These are phyloP conservation scores for Cladosporium sp. DNA, from an alignment of 2,329 filamentous ascomycete genomes.

Conservation along the genomic window DNA sequence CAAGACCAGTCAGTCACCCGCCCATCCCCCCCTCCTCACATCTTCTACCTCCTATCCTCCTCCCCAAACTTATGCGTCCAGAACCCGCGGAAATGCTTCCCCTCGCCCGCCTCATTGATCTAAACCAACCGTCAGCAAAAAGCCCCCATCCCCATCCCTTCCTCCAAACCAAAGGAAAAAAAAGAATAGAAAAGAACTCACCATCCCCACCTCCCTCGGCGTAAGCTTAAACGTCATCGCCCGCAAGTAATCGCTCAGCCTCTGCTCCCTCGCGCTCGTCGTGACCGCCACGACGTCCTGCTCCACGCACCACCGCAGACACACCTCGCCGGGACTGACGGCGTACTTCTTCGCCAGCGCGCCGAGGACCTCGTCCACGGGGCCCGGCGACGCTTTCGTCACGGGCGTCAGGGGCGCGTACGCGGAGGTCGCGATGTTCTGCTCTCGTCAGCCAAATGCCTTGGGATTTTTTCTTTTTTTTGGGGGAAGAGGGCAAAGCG, in stretches of 20 bases:
- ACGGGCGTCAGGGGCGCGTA: slow-evolving; percentile 45
- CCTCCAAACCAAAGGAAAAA: too few species aligned
- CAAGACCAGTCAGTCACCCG: too few species aligned
- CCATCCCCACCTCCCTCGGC: slow-evolving; percentile 49
- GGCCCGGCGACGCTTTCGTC: slow-evolving; percentile 50
- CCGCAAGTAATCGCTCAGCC: slow-evolving; percentile 52
- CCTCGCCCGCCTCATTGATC: slow-evolving; percentile 42
- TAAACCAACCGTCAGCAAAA: slow-evolving; percentile 14
- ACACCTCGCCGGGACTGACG: slow-evolving; percentile 51
- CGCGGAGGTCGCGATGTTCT: slow-evolving; percentile 43
- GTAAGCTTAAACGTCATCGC: slow-evolving; percentile 53
- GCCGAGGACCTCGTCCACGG: slow-evolving; percentile 47
- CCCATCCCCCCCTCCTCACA: too few species aligned
- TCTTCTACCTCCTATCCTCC: slow-evolving; percentile 33
- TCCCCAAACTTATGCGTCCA: slow-evolving; percentile 45
- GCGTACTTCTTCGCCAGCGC: slow-evolving; percentile 55
- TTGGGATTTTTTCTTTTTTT: too few species aligned
- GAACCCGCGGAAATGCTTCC: slow-evolving; percentile 48
- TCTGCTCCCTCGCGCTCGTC: slow-evolving; percentile 54
- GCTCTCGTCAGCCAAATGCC: too few species aligned
- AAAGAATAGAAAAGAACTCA: slow-evolving; percentile 10
- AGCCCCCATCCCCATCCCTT: too few species aligned
- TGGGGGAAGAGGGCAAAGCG: too few species aligned
- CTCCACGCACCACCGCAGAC: slow-evolving; percentile 56
- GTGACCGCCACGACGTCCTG: slow-evolving; percentile 54